phyloP scores from a whole-genome alignment of 108 stramenopile species.

The Nitzschia putrida region DNA sequence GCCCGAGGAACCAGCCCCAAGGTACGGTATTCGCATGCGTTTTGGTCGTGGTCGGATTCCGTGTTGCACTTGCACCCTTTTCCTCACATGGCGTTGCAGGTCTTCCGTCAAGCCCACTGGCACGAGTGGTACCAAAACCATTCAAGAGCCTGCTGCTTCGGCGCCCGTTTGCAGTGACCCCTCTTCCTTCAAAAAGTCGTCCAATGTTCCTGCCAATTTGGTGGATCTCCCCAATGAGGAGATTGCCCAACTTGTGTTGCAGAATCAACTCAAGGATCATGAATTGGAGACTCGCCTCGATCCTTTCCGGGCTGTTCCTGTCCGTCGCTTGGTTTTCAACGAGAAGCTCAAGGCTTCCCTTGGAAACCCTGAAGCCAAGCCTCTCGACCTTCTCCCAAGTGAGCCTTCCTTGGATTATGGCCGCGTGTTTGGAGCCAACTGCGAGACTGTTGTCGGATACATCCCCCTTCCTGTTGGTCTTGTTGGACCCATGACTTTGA shows the following conservation, averaged over 20 bases:
- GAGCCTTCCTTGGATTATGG: constrained; percentile 84
- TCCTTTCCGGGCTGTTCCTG: constrained; percentile 87
- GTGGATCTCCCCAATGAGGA: constrained; percentile 63
- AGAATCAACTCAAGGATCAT: constrained; percentile 90
- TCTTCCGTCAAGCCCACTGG: constrained; percentile 39
- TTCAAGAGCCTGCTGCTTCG: constrained; percentile 66
- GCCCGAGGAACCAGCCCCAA: constrained; percentile 19
- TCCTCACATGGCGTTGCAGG: not conserved
- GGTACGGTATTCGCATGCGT: constrained; percentile 9
- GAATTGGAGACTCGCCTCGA: constrained; percentile 92
- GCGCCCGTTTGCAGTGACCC: constrained; percentile 81
- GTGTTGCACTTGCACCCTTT: not conserved
- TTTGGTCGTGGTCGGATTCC: not conserved
- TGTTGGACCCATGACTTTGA: constrained; percentile 91
- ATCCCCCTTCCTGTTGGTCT: constrained; percentile 95
- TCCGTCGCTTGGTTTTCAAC: constrained; percentile 81
- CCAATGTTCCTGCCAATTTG: constrained; percentile 36
- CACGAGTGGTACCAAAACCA: constrained; percentile 32
- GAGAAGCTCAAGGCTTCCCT: constrained; percentile 54
- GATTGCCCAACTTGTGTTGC: constrained; percentile 75
- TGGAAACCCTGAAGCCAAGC: constrained; percentile 22
- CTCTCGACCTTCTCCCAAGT: constrained; percentile 67
- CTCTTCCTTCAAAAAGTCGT: constrained; percentile 45
- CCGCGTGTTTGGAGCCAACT: constrained; percentile 93
- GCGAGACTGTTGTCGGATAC: constrained; percentile 98